Evolutionary conservation across 768 basidiomycete genomes (phyloP), one percentile per base, ranked within the genome.

Genomic region (Boletus pseudopeckii): DNA sequence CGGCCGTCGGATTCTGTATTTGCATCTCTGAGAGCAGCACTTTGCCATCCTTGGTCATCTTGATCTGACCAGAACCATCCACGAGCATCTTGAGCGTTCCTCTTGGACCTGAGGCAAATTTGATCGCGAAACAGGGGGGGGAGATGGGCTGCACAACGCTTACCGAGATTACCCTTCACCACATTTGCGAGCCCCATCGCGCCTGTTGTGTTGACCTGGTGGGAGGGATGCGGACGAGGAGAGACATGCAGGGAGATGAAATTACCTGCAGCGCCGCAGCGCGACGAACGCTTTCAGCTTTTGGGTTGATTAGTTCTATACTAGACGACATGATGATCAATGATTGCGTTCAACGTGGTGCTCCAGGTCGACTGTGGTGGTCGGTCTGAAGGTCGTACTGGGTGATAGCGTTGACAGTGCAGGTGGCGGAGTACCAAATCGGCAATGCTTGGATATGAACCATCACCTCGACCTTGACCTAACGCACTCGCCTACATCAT

Each of bases 41-140:
- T 76, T 99, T 99, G 58, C 97, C 97, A 67, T 98, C 97, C 79
- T 98, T 99, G 59, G 97, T 98, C 91, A 99, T 95, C 81, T 98
- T 99, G 72, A 99, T 95, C 75, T 94, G 91, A 10, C 97, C 97
- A 14, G 95, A 80, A 52, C 97, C 97, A 72, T 98, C 97, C 40
- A 99, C 97, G 48, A 99, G 85, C 96, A 99, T 98, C 79, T 99
- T 99, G 62, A 98, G 81, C 0, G 97, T 98, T 54, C 97, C 97
- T 73, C 96, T 79, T 18, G 97, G 97, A 43, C 96, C 95, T 96
- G 58, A 47, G 48, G 37, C 40, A 61, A 46, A 47, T 54, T 58
- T 56, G 67, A 71, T 72, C 71, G 44, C 56, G 45, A 41, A 47
- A 50, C 46, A 40, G 45, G 50, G 48, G 33, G 52, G 52, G 34